Conservation (phyloP, 768 basidiomycete species). For the Kwoniella heveanensis region DNA sequence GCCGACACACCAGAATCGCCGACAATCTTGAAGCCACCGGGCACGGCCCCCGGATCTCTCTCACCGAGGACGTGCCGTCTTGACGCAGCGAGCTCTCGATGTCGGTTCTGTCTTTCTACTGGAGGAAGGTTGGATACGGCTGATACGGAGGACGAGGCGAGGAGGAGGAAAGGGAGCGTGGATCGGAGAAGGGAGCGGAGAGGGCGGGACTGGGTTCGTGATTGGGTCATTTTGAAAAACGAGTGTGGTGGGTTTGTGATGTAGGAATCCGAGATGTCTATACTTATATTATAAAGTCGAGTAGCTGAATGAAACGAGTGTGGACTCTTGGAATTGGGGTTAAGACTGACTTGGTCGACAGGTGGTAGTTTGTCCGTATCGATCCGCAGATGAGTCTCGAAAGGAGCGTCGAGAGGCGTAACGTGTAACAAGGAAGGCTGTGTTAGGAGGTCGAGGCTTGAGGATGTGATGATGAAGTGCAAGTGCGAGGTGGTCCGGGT, state of each 20-base stretch:
- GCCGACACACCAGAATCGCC: slow-evolving; percentile 54
- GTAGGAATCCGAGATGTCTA: background rate
- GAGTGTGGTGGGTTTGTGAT: background rate
- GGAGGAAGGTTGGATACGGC: slow-evolving; percentile 7
- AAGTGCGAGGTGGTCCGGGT: background rate
- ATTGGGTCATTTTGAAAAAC: slow-evolving; percentile 11
- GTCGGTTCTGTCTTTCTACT: slow-evolving; percentile 19
- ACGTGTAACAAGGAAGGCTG: too few relatives aligned
- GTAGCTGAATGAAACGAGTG: background rate
- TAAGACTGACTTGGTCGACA: slow-evolving; percentile 4
- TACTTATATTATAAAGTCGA: background rate
- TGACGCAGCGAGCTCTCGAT: slow-evolving; percentile 23
- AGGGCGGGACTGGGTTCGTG: background rate
- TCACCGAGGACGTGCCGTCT: slow-evolving; percentile 16
- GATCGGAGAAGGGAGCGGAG: slow-evolving; percentile 2
- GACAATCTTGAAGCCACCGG: slow-evolving; percentile 46
- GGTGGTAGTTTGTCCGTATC: background rate
- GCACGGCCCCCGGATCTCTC: slow-evolving; percentile 15
- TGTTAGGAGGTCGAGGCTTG: background rate
- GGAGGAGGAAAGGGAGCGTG: slow-evolving; percentile 8
- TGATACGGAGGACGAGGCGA: slow-evolving; percentile 13
- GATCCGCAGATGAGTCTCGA: too few relatives aligned
- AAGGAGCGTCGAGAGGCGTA: too few relatives aligned
- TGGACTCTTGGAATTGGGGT: background rate
- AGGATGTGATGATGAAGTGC: background rate